Evolutionary conservation across 2,329 filamentous ascomycete species (phyloP).

Genomic region (Hypomyces rosellus): DNA sequence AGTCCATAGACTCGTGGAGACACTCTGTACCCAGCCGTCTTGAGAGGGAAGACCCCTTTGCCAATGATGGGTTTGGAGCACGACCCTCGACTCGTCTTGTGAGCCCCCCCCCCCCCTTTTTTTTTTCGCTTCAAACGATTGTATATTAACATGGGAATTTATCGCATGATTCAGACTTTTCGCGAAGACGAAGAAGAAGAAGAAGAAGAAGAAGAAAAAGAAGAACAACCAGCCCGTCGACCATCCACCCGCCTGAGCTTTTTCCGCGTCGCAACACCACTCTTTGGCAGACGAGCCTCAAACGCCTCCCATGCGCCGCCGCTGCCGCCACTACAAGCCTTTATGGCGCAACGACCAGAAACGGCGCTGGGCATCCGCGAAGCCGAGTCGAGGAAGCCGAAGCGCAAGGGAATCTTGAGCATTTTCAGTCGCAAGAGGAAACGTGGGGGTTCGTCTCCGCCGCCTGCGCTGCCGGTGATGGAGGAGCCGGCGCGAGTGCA

Average conservation of each 20-base stretch:
- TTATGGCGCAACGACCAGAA: slow-evolving; percentile 9
- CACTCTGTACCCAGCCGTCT: slow-evolving; percentile 28
- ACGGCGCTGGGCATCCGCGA: slow-evolving; percentile 11
- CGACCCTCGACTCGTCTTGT: slow-evolving; percentile 27
- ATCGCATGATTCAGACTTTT: slow-evolving; percentile 4
- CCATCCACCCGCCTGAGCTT: slow-evolving; percentile 23
- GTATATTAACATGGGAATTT: not conserved
- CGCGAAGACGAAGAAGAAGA: slow-evolving; percentile 5
- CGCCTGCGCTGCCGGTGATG: slow-evolving; percentile 10
- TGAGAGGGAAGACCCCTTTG: slow-evolving; percentile 31
- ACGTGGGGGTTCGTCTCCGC: slow-evolving; percentile 12
- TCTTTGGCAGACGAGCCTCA: slow-evolving; percentile 15
- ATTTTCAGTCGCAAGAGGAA: slow-evolving; percentile 25
- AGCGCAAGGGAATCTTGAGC: slow-evolving; percentile 16
- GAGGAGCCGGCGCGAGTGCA: slow-evolving; percentile 23
- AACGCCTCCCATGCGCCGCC: not conserved
- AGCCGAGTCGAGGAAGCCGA: slow-evolving; percentile 9
- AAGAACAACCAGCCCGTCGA: slow-evolving; percentile 8
- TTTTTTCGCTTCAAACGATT: not conserved
- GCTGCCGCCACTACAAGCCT: not conserved
- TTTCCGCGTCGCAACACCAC: slow-evolving; percentile 20
- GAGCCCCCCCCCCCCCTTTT: not conserved
- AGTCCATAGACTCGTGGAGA: slow-evolving; percentile 28
- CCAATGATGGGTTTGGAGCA: slow-evolving; percentile 25
- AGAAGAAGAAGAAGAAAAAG: not conserved